Conservation (phyloP, 768 basidiomycete species). For the Lactifluus piperatus region DNA sequence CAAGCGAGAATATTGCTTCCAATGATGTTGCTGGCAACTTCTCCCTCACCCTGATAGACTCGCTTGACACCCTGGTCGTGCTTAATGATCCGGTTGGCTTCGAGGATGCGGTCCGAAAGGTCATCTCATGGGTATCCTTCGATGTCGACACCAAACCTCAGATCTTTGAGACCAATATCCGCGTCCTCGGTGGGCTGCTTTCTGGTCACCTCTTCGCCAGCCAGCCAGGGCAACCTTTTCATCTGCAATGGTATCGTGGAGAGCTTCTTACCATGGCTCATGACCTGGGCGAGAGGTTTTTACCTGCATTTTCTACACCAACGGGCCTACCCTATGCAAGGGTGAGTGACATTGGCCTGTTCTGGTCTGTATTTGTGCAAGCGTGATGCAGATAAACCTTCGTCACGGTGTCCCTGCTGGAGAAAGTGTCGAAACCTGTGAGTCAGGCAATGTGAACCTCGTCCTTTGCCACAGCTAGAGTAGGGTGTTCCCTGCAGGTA, state of each 20-base stretch:
- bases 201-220: conserved; percentile 82
- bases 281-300: conserved; percentile 77
- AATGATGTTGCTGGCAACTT: conserved; percentile 97
- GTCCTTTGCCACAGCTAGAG: not conserved
- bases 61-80: conserved; percentile 86
- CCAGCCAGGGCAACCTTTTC: conserved; percentile 53
- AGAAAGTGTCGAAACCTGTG: conserved; percentile 82
- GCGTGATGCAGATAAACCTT: conserved; percentile 59
- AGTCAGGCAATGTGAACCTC: conserved; percentile 25
- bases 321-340: conserved; percentile 92
- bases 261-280: conserved; percentile 74
- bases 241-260: conserved; percentile 76
- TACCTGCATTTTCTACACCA: conserved; percentile 87
- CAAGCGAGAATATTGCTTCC: conserved; percentile 58
- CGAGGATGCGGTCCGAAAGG: conserved; percentile 72
- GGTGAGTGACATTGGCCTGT: conserved; percentile 33
- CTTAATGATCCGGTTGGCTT: conserved; percentile 72
- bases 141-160: conserved; percentile 96
- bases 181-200: conserved; percentile 83
- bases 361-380: not conserved
- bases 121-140: conserved; percentile 79
- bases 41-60: conserved; percentile 74
- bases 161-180: conserved; percentile 95
- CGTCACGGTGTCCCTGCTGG: conserved; percentile 66
- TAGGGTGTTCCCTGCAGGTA: conserved; percentile 39